Evolutionary conservation across 768 basidiomycete species (phyloP), one percentile per base, ranked within the genome.

Genomic region (Podaxis sp.): DNA sequence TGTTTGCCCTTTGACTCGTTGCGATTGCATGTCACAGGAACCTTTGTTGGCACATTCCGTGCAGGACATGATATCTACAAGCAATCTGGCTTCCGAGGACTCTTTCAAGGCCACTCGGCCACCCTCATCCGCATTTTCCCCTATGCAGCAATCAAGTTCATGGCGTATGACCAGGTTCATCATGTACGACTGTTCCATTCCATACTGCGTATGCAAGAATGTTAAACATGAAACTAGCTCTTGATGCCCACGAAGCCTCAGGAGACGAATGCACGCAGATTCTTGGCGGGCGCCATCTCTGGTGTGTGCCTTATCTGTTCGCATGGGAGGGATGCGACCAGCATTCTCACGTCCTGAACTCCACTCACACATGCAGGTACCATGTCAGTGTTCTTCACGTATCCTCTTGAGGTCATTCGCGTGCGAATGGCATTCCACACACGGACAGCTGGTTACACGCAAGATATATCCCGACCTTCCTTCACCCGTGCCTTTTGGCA

Each of bases 91-190:
- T 61, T 87, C 11, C 80, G 88, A 55, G 95, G 95, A 0, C 79
- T 98, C 40, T 87, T 96, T 62, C 95, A 97, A 79, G 97, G 97
- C 5, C 97, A 99, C 73, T 95, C 95, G 13, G 91, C 93, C 36
- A 99, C 97, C 2, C 81, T 99, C 53, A 74, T 97, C 50, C 87
- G 97, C 60, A 89, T 98, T 67, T 96, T 97, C 72, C 97, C 97
- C 6, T 98, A 98, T 69, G 97, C 97, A 28, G 93, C 89, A 62
- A 91, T 98, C 74, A 97, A 95, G 73, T 99, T 94, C 70, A 94
- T 98, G 88, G 85, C 91, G 3, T 99, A 98, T 70, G 96, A 98
- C 72, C 86, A 91, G 70, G 77, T 91, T 59, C 90, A 92, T 73
- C 70, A 83, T 63, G 93, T 95, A 65, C 68, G 44, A 35, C n/a